Evolutionary conservation across 768 basidiomycete species (phyloP).

Genomic region (Panaeolus cyanescens): DNA sequence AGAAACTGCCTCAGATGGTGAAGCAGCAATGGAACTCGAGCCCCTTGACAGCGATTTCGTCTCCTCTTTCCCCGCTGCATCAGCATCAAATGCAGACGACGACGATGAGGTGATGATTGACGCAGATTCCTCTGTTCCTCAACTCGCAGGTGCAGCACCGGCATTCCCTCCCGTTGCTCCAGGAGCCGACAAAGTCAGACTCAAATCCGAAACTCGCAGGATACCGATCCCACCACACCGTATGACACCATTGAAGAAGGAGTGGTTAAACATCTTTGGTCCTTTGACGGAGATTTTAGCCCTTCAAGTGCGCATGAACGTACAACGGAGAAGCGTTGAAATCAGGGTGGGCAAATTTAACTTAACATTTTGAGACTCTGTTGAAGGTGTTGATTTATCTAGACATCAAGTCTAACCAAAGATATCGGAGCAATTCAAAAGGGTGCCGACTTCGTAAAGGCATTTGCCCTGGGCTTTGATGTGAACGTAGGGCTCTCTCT

Average conservation of each 20-base stretch:
- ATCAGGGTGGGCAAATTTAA: slow-evolving; percentile 59
- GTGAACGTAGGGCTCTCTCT: slow-evolving; percentile 65
- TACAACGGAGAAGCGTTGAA: slow-evolving; percentile 86
- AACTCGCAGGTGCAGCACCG: slow-evolving; percentile 55
- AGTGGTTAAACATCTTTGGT: slow-evolving; percentile 94
- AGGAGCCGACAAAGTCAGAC: slow-evolving; percentile 50
- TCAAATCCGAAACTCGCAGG: slow-evolving; percentile 85
- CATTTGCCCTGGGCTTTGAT: slow-evolving; percentile 93
- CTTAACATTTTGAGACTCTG: slow-evolving; percentile 1
- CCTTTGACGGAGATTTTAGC: slow-evolving; percentile 94
- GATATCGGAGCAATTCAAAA: slow-evolving; percentile 94
- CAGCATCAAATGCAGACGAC: slow-evolving; percentile 13
- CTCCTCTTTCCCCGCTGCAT: slow-evolving; percentile 7
- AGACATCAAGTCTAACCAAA: slow-evolving; percentile 96
- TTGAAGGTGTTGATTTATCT: not conserved
- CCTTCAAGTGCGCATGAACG: slow-evolving; percentile 97
- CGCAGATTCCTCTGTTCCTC: slow-evolving; percentile 52
- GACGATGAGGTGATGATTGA: slow-evolving; percentile 38
- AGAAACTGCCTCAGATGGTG: slow-evolving; percentile 23
- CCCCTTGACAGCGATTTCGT: slow-evolving; percentile 9
- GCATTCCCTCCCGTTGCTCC: slow-evolving; percentile 72
- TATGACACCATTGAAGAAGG: slow-evolving; percentile 95
- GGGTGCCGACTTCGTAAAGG: slow-evolving; percentile 96
- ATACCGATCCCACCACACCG: slow-evolving; percentile 95
- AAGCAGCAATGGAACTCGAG: slow-evolving; percentile 15